Base-by-base conservation (phyloP, 2,329 filamentous ascomycete species). In the Blumeria graminis region DNA sequence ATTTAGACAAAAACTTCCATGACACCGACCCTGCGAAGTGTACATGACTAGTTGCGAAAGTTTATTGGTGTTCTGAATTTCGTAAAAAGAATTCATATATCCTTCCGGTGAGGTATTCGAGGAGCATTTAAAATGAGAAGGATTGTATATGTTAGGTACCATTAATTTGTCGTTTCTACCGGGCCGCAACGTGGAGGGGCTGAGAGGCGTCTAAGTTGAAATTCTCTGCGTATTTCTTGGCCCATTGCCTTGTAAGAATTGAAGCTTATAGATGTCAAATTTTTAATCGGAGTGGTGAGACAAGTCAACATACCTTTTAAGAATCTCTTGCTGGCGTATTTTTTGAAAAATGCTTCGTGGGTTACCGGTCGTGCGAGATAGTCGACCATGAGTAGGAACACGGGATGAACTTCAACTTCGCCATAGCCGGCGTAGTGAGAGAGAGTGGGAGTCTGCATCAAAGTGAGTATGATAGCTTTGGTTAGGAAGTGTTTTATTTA, bases 291-390 rank as follows among this genome's bases (percentile, higher is more conserved):
- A 33, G 32, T 36, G 51, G 16, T 32, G 50, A 9, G 11, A 3
- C 18, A 36, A 14, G 22, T 28, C 6, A 16, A 64, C 76, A 71
- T 80, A 94, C 90, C 89, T 74, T 98, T 98, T 65, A 96, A 73
- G 72, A 96, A 98, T 72, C 94, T 95, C 76, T 96, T 98, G 78
- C 87, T 94, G 57, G 92, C 92, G 69, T 98, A 98, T 71, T 98
- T 98, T 78, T 94, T 94, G 77, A 95, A 96, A 76, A 98, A 95
- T 39, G 92, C 93, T 68, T 96, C 90, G 66, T 98, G 92, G 46
- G 82, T 78, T 56, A 95, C 85, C 32, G 90, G 92, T 11, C 86
- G 81, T 58, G 85, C 84, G 41, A 98, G 82, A 68, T 98, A 98
- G 69, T 98, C 89, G 59, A 98, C 81, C 89, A 98, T 95, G 59